Evolutionary conservation across 2,329 filamentous ascomycete genomes (phyloP), one percentile per base, ranked within the genome.

Genomic region (Furcasterigmium furcatum): DNA sequence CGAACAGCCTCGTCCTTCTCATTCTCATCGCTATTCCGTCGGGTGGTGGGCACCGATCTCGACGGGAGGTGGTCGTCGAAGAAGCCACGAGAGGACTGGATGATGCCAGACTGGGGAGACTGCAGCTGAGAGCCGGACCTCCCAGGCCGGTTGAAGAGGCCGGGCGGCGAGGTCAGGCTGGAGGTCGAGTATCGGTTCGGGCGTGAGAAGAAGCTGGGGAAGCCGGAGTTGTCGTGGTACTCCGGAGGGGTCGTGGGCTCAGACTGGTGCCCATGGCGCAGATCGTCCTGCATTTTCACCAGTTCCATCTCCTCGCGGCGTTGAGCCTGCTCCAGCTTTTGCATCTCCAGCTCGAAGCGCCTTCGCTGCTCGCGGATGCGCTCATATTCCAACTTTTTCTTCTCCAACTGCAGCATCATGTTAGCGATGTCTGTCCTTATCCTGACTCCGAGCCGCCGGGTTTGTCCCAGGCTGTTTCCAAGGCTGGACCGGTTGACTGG

Each of bases 211-310:
- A 87, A 83, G 58, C 83, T 84, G 46, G 87, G 84, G 58, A 95
- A 92, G 36, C 85, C 85, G 50, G 81, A 74, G 12, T 71, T 82
- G 53, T 95, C 90, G 56, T 84, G 85, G 65, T 94, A 92, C 65
- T 97, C 94, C 25, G 94, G 94, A 19, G 94, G 94, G 19, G 94
- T 99, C 2, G 94, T 96, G 14, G 94, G 94, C 69, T 97, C 92
- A 56, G 89, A 96, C 62, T 95, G 88, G 58, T 91, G 87, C 44
- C 88, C 88, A 47, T 76, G 75, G 52, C 79, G 73, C 46, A 95
- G 77, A 55, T 94, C 88, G 56, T 90, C 85, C 58, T 91, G 86
- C 72, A 97, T 87, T 63, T 88, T 84, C 47, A 87, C 83, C 58
- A 95, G 84, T 61, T 96, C 91, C 56, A 87, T 80, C 62, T 91